phyloP scores from a whole-genome alignment of 2,329 filamentous ascomycete genomes.

The Ophiostoma ulmi region DNA sequence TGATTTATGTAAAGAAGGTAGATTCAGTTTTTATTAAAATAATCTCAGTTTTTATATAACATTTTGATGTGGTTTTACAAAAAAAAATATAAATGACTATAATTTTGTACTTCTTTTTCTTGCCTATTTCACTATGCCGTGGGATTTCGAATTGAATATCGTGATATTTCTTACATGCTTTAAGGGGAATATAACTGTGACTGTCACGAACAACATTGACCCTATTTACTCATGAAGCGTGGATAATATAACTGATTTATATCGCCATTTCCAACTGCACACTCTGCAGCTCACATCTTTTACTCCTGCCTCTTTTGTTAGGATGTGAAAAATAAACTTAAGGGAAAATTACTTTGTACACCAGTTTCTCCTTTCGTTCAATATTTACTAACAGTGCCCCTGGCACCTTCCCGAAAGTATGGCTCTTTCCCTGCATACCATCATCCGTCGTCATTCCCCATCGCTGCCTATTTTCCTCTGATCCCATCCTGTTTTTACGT shows the following conservation, averaged over 20 bases:
- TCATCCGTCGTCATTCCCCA: slow-evolving; percentile 1
- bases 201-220: not conserved
- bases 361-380: not conserved
- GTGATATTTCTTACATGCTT: not conserved
- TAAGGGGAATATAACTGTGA: not conserved
- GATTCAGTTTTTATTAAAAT: no score
- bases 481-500: not conserved
- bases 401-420: not conserved
- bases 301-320: not conserved
- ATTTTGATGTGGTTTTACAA: no score
- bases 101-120: not conserved
- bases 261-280: not conserved
- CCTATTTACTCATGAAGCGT: not conserved
- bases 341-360: not conserved
- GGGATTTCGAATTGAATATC: no score
- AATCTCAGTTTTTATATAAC: no score
- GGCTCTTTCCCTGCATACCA: not conserved
- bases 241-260: no score
- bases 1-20: no score
- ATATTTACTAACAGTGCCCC: not conserved
- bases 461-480: not conserved
- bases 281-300: not conserved
- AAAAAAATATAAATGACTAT: no score
- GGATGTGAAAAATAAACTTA: not conserved
- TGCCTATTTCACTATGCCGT: not conserved